A percentile compares a stretch with the other conserved stretches of the same genome.
These are phyloP conservation scores for Rhinocladiella mackenziei DNA, from an alignment of 2,329 filamentous ascomycete species.

Conservation along the genomic window DNA sequence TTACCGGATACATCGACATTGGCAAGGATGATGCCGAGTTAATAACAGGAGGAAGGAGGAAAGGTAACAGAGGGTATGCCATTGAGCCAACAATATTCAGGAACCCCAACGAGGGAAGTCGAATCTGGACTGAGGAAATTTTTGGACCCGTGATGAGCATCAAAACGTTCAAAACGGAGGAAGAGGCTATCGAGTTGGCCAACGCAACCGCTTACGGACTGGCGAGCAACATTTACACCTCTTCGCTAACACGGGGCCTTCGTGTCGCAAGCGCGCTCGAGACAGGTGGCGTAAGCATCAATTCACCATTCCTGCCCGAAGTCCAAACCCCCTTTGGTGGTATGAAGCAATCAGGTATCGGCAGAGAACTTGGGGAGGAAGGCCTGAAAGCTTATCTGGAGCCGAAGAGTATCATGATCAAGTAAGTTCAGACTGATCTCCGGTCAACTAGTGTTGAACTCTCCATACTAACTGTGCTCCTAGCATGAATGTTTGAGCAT, in stretches of 20 bases:
- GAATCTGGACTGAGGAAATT: slow-evolving; percentile 59
- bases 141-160: slow-evolving; percentile 61
- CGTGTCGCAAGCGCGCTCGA: slow-evolving; percentile 55
- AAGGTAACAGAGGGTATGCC: slow-evolving; percentile 63
- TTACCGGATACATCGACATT: slow-evolving; percentile 62
- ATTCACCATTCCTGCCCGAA: slow-evolving; percentile 51
- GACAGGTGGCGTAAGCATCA: slow-evolving; percentile 68
- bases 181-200: slow-evolving; percentile 54
- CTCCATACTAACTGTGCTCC: too few relatives aligned
- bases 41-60: too few relatives aligned
- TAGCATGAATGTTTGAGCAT: too few relatives aligned
- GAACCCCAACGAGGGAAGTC: slow-evolving; percentile 55
- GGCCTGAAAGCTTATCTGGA: too few relatives aligned
- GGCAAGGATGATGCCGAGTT: too few relatives aligned
- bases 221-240: slow-evolving; percentile 53
- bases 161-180: slow-evolving; percentile 55
- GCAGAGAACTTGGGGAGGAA: too few relatives aligned
- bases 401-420: too few relatives aligned
- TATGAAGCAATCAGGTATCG: too few relatives aligned
- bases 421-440: too few relatives aligned
- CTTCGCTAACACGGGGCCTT: slow-evolving; percentile 61
- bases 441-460: too few relatives aligned
- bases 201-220: slow-evolving; percentile 58
- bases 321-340: slow-evolving; percentile 57
- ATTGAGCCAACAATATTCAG: slow-evolving; percentile 58